Percentiles rank a stretch among this genome's conserved stretches.
Evolutionary conservation across 2,329 filamentous ascomycete genomes (phyloP).

Genomic region (Hawksworthiomyces lignivorus): DNA sequence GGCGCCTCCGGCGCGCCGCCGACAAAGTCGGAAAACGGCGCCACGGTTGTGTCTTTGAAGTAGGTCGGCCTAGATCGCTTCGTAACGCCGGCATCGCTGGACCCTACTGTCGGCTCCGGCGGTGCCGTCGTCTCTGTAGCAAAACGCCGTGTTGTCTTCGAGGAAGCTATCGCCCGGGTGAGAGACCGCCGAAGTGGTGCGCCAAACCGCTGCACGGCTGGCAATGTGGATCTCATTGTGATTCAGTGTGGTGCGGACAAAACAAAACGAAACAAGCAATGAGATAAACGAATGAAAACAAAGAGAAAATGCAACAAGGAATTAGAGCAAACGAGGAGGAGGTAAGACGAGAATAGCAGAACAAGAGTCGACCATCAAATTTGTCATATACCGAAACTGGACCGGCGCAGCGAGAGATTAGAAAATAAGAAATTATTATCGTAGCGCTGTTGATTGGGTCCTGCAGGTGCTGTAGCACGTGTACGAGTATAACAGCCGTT

Average conservation of each 20-base stretch:
- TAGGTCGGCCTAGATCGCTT: constrained; percentile 37
- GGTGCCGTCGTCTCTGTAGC: constrained; percentile 35
- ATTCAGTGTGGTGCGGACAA: too few relatives aligned
- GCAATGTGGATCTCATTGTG: constrained; percentile 7
- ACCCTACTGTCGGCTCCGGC: constrained; percentile 8
- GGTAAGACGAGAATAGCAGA: neutral
- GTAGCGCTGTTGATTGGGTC: neutral
- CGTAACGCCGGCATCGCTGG: constrained; percentile 8
- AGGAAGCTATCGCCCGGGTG: constrained; percentile 1
- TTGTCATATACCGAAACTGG: constrained; percentile 4
- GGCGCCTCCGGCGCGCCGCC: constrained; percentile 31
- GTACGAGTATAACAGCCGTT: neutral
- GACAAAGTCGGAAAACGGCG: constrained; percentile 52
- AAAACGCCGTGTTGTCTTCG: constrained; percentile 29
- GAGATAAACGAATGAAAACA: neutral
- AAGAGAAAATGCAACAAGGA: neutral
- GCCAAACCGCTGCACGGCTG: constrained; percentile 7
- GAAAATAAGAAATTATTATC: constrained; percentile 3
- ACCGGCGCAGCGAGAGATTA: too few relatives aligned
- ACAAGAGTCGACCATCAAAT: too few relatives aligned
- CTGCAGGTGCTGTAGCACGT: neutral
- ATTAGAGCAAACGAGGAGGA: neutral
- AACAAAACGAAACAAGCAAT: neutral
- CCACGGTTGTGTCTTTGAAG: constrained; percentile 52
- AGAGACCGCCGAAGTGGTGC: constrained; percentile 14